A percentile compares a stretch with the other conserved stretches of the same genome.
Conservation (phyloP, 805 yeast genomes). For the Ogataea nitratoaversa region DNA sequence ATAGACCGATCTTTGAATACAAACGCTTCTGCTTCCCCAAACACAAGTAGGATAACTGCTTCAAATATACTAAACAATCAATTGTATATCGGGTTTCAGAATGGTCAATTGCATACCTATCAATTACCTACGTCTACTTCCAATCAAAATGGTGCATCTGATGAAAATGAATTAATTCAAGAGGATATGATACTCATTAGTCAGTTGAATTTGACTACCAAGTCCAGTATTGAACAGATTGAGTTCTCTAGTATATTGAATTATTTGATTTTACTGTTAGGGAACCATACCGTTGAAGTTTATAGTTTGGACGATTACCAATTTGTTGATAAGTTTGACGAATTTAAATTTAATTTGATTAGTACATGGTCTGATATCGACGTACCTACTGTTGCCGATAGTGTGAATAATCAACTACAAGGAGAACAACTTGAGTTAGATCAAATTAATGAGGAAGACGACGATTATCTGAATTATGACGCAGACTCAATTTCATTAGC, state of each 20-base stretch:
- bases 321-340: conserved; percentile 28
- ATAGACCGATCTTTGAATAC: conserved; percentile 12
- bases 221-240: conserved; percentile 26
- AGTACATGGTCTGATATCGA: conserved; percentile 21
- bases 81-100: conserved; percentile 20
- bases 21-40: too few species aligned
- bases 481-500: conserved; percentile 32
- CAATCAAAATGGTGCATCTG: too few species aligned
- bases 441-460: conserved; percentile 20
- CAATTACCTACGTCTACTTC: conserved; percentile 14
- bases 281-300: conserved; percentile 29
- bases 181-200: conserved; percentile 20
- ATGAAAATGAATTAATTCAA: not conserved
- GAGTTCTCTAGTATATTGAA: conserved; percentile 30
- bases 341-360: conserved; percentile 30
- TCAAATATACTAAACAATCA: conserved; percentile 14
- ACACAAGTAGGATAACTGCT: conserved; percentile 14
- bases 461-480: conserved; percentile 13
- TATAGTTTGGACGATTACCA: conserved; percentile 27
- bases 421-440: conserved; percentile 2
- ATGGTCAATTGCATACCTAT: conserved; percentile 17
- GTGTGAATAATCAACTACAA: not conserved
- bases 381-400: not conserved
- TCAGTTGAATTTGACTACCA: conserved; percentile 9
- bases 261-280: conserved; percentile 27